Evolutionary conservation across 352 stramenopile species (phyloP).

Genomic region (Phytophthora meadii): DNA sequence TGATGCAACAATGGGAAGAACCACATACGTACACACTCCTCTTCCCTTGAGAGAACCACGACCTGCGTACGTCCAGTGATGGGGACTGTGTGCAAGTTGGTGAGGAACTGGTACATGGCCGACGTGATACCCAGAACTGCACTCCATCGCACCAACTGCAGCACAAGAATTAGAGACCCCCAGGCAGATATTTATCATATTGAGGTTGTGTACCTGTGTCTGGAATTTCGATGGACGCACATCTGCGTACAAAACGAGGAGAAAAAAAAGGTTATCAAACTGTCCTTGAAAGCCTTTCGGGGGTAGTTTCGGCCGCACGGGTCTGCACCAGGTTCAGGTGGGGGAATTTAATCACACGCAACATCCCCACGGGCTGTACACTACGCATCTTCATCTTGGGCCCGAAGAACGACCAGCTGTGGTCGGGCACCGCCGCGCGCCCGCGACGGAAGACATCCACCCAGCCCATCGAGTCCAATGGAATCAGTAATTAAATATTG

Average conservation of each 20-base stretch:
- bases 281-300: too few relatives aligned
- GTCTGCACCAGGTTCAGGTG: constrained; percentile 56
- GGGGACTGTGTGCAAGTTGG: constrained; percentile 71
- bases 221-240: constrained; percentile 59
- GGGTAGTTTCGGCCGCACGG: constrained; percentile 21
- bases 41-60: constrained; percentile 65
- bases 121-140: constrained; percentile 46
- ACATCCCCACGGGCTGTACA: constrained; percentile 43
- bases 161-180: not conserved
- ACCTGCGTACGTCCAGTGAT: constrained; percentile 75
- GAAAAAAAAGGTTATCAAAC: not conserved
- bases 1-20: too few relatives aligned
- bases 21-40: constrained; percentile 57
- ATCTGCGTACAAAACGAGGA: constrained; percentile 32
- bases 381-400: constrained; percentile 31
- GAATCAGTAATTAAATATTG: not conserved
- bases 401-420: constrained; percentile 65
- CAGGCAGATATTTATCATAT: too few relatives aligned
- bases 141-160: constrained; percentile 52
- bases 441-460: constrained; percentile 35
- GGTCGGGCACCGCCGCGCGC: constrained; percentile 35
- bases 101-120: constrained; percentile 72
- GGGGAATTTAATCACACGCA: constrained; percentile 42
- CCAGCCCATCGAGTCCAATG: constrained; percentile 30
- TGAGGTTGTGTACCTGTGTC: constrained; percentile 26